phyloP scores from a whole-genome alignment of 1,284 basidiomycete species.

The Earliella scabrosa region DNA sequence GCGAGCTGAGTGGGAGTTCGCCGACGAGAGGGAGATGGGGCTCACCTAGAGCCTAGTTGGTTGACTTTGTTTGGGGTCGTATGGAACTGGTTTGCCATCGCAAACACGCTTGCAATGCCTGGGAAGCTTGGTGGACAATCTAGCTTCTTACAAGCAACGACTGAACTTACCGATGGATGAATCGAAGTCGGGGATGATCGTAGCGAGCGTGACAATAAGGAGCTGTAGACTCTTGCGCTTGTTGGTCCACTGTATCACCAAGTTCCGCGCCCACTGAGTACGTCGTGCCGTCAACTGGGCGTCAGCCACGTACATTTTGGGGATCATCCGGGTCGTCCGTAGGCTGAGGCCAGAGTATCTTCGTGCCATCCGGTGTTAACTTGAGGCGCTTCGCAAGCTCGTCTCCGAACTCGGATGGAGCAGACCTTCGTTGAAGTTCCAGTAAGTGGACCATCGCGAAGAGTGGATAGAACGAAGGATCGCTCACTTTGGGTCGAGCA shows the following conservation, averaged over 20 bases:
- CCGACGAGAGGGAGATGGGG: no score
- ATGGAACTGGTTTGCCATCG: constrained; percentile 56
- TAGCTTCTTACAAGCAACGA: neutral
- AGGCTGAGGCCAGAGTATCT: constrained; percentile 64
- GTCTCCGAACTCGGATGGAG: constrained; percentile 48
- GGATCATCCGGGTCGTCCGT: constrained; percentile 65
- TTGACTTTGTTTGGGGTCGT: constrained; percentile 64
- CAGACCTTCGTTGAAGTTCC: neutral
- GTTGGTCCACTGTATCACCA: constrained; percentile 43
- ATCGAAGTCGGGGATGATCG: constrained; percentile 70
- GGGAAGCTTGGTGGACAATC: neutral
- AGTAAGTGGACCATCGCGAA: neutral
- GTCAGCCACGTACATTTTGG: constrained; percentile 54
- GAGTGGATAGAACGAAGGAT: neutral
- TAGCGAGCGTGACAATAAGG: constrained; percentile 62
- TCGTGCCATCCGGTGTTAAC: constrained; percentile 47
- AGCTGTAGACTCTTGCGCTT: constrained; percentile 55
- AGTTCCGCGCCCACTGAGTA: neutral
- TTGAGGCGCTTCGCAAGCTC: constrained; percentile 51
- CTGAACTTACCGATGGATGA: constrained; percentile 57
- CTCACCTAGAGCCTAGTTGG: constrained; percentile 60
- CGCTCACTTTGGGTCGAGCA: constrained; percentile 1
- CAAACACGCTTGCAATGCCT: constrained; percentile 64
- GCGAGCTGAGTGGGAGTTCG: neutral
- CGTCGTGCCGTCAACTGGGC: neutral